Evolutionary conservation across 768 basidiomycete species (phyloP), one percentile per base, ranked within the genome.

Genomic region (Hygrophorus pudorinus): DNA sequence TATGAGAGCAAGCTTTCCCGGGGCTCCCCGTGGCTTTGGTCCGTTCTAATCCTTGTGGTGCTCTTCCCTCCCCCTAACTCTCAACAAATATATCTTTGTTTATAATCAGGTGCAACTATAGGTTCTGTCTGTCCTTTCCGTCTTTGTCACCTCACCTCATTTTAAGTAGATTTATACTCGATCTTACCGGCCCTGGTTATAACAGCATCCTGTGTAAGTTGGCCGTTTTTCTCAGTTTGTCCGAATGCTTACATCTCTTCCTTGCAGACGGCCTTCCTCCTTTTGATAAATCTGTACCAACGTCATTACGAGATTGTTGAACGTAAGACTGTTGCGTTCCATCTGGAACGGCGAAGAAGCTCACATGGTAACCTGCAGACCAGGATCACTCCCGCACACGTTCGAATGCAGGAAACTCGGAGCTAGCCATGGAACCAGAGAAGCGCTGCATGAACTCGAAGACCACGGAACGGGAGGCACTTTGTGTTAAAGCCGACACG

Each of bases 11-110:
- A 53, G 52, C 38, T 34, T 57, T 12, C 56, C 58, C 2, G 56
- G 58, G 0, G 56, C 56, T 5, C 58, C 54, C 6, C 7, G 27
- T 29, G 54, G 55, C 9, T 59, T 59, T 48, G 58, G 56, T n/a
- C n/a, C n/a, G n/a, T n/a, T n/a, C n/a, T 55, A 39, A 41, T 64
- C 20, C 14, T 21, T 37, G 2, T 28, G 8, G 4, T 41, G 10
- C 14, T 24, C 11, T 29, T 4, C 14, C 39, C 3, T 16, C 3
- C 9, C 11, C 12, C 12, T 20, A 38, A 11, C 11, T 29, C 27
- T 41, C 13, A 29, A 7, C 36, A 31, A 38, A 31, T n/a, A n/a
- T n/a, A n/a, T n/a, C n/a, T n/a, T n/a, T n/a, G n/a, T n/a, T n/a
- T n/a, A 34, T 43, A 8, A 20, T 12, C 17, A 48, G 47, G 47